These are phyloP conservation scores for Phytopythium delawarense DNA, from an alignment of 352 stramenopile species.

Conservation along the genomic window DNA sequence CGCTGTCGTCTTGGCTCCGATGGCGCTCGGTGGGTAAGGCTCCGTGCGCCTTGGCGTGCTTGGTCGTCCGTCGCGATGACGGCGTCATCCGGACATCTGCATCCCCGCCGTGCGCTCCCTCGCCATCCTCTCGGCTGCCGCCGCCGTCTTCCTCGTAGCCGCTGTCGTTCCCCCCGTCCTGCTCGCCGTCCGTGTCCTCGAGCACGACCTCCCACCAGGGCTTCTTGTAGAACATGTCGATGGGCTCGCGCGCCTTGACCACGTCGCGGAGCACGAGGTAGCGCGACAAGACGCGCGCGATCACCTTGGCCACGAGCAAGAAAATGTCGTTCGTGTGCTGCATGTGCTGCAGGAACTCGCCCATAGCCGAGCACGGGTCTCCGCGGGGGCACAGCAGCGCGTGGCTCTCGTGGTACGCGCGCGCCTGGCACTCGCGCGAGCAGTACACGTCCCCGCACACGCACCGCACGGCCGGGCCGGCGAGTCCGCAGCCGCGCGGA, in stretches of 20 bases:
- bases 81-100: not conserved
- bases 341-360: slow-evolving; percentile 55
- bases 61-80: not conserved
- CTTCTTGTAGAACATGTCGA: slow-evolving; percentile 90
- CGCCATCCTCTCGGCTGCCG: slow-evolving; percentile 18
- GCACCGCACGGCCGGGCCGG: slow-evolving; percentile 26
- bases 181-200: slow-evolving; percentile 53
- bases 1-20: slow-evolving; percentile 7
- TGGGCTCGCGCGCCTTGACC: slow-evolving; percentile 57
- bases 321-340: slow-evolving; percentile 92
- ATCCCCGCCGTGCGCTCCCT: not conserved
- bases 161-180: slow-evolving; percentile 18
- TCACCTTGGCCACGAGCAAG: slow-evolving; percentile 81
- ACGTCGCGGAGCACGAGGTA: slow-evolving; percentile 55
- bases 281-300: slow-evolving; percentile 61
- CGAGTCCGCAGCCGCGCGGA: slow-evolving; percentile 45
- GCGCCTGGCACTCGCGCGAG: slow-evolving; percentile 68
- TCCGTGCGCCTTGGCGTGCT: not conserved
- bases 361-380: slow-evolving; percentile 60
- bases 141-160: slow-evolving; percentile 14
- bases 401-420: slow-evolving; percentile 73
- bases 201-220: slow-evolving; percentile 87
- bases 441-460: slow-evolving; percentile 83
- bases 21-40: not conserved
- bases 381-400: slow-evolving; percentile 66